phyloP scores from a whole-genome alignment of 2,329 filamentous ascomycete species.

The Neofusicoccum laricinum region DNA sequence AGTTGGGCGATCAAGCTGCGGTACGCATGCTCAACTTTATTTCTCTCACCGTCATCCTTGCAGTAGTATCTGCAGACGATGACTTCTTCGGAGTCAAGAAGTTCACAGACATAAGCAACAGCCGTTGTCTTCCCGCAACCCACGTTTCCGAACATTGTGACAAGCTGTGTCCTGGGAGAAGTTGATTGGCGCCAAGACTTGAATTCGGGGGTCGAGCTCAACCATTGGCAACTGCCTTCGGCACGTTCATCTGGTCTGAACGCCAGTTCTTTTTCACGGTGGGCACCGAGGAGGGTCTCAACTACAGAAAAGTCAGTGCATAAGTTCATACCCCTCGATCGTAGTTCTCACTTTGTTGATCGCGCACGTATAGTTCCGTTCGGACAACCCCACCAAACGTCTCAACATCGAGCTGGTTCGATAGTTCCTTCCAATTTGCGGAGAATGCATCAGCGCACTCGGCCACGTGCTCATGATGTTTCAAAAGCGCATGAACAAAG shows the following conservation, averaged over 20 bases:
- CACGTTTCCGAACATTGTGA: slow-evolving; percentile 1
- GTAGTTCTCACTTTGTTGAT: not conserved
- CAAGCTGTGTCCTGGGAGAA: not conserved
- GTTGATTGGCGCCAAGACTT: not conserved
- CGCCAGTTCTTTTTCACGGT: not conserved
- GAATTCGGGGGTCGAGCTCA: not conserved
- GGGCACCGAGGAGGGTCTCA: not conserved
- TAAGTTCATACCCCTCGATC: too few relatives aligned
- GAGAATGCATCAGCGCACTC: not conserved
- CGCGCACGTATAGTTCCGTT: not conserved
- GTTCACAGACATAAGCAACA: not conserved
- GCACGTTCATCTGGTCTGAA: not conserved
- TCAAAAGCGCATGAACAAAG: not conserved
- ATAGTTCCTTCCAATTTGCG: not conserved
- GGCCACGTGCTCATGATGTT: not conserved
- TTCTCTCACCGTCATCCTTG: not conserved
- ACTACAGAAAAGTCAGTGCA: not conserved
- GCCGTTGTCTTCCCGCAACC: not conserved
- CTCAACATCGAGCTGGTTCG: not conserved
- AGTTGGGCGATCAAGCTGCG: not conserved
- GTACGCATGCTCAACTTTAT: not conserved
- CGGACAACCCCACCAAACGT: not conserved
- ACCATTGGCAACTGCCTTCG: not conserved
- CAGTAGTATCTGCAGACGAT: not conserved
- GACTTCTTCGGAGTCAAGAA: not conserved